Percentiles rank a stretch among this genome's conserved stretches.
Evolutionary conservation across 2,329 filamentous ascomycete genomes (phyloP).

Genomic region (Sarocladium kiliense): DNA sequence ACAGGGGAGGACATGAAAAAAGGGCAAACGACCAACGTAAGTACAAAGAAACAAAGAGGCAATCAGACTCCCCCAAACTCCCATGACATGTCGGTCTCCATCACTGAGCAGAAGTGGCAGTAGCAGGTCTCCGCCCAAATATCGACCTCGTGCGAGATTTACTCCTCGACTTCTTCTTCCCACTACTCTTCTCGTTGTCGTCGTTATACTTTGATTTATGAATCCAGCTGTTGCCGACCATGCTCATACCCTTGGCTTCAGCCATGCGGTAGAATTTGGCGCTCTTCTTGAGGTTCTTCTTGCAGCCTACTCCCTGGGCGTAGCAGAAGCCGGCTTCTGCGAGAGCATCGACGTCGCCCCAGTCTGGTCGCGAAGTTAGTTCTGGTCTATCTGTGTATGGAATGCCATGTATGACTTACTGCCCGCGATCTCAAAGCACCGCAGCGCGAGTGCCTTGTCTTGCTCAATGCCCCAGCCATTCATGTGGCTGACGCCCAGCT

Average conservation of each 20-base stretch:
- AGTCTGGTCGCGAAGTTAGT: slow-evolving; percentile 45
- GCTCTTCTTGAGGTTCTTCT: slow-evolving; percentile 93
- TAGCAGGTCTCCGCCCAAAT: slow-evolving; percentile 51
- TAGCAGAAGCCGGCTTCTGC: slow-evolving; percentile 96
- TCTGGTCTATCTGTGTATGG: not conserved
- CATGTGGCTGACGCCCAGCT: slow-evolving; percentile 93
- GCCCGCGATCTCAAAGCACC: slow-evolving; percentile 95
- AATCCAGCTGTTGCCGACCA: slow-evolving; percentile 99
- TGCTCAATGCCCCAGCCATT: slow-evolving; percentile 97
- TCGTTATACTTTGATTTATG: slow-evolving; percentile 91
- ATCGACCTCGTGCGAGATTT: slow-evolving; percentile 73
- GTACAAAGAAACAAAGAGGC: not conserved
- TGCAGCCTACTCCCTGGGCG: slow-evolving; percentile 85
- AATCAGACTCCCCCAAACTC: not conserved
- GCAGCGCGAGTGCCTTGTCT: slow-evolving; percentile 79
- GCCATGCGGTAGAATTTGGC: slow-evolving; percentile 87
- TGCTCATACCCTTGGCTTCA: slow-evolving; percentile 89
- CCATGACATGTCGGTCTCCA: not conserved
- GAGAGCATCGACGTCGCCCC: slow-evolving; percentile 92
- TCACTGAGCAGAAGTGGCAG: slow-evolving; percentile 4
- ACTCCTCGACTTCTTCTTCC: slow-evolving; percentile 61
- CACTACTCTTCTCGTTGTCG: slow-evolving; percentile 23
- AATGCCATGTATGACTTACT: slow-evolving; percentile 44
- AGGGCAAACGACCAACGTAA: not conserved
- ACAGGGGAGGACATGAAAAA: not conserved